These are phyloP conservation scores for Hemileia vastatrix DNA, from an alignment of 1,284 basidiomycete species.

Conservation along the genomic window DNA sequence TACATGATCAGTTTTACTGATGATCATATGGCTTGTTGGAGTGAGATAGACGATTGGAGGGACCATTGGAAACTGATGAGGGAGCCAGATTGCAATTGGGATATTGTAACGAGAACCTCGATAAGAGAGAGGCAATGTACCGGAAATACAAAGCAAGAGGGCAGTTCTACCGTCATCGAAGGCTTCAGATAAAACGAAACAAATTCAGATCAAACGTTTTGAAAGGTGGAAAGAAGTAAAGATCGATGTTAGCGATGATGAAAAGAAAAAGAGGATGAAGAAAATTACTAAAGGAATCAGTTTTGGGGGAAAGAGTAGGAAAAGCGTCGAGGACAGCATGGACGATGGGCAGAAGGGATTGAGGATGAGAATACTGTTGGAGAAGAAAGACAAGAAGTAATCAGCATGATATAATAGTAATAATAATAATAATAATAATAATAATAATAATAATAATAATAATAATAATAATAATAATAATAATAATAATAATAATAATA, in stretches of 20 bases:
- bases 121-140: slow-evolving; percentile 78
- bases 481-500: no score
- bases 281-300: slow-evolving; percentile 76
- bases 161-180: slow-evolving; percentile 90
- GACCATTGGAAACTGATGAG: slow-evolving; percentile 65
- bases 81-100: slow-evolving; percentile 79
- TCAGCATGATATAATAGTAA: no score
- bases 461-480: no score
- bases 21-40: slow-evolving; percentile 84
- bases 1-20: slow-evolving; percentile 64
- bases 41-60: slow-evolving; percentile 88
- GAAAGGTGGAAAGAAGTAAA: no score
- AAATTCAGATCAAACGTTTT: not conserved
- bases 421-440: no score
- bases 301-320: slow-evolving; percentile 68
- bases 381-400: no score
- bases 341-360: slow-evolving; percentile 37
- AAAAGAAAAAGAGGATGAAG: slow-evolving; percentile 31
- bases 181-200: slow-evolving; percentile 48
- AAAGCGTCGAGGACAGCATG: slow-evolving; percentile 56
- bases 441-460: no score
- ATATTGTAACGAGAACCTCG: slow-evolving; percentile 78
- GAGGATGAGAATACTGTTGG: not conserved
- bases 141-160: slow-evolving; percentile 77
- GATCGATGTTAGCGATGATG: not conserved